Base-by-base conservation (phyloP, 441 rosid genomes). In the Adansonia grandidieri region DNA sequence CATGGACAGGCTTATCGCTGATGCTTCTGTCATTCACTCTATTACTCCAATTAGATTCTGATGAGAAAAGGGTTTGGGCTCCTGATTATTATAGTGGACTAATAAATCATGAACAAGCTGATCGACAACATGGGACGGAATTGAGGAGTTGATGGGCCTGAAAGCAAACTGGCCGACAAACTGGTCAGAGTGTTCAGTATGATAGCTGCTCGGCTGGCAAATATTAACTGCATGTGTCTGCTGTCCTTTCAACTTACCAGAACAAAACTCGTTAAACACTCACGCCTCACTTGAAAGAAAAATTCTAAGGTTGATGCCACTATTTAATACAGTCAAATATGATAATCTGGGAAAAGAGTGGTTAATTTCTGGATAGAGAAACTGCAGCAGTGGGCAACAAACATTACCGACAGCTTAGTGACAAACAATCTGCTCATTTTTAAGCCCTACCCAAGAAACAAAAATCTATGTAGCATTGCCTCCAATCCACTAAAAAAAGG, bases 131-230 rank as follows among this genome's bases (percentile, higher is more conserved):
- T 37, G 69, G 47, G 69, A 64, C 11, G 5, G 20, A 37, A 64
- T 37, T 67, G 53, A 66, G 22, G 50, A 8, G 28, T 9, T 67
- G 71, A 67, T 67, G 71, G 71, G 53, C 32, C 71, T 9, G 28
- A 15, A 14, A 1, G n/a, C 5, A 62, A 62, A 24, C 66, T 24
- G 7, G 20, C 19, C 68, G 2, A 63, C 68, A 63, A 28, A 65
- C 2, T 42, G 45, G 45, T 20, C 5, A 44, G 45, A 32, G 68
- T 63, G 32, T 63, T 8, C 7, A 63, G 67, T n/a, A 28, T 28
- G 17, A 4, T 61, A 24, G 66, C 66, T 61, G 66, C 70, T 32
- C 10, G 44, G 22, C 66, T 61, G 66, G 66, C 28, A 61, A 61
- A 61, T 61, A 14, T 10, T 10, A 19, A 58, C 37, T 22, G 2